Conservation (phyloP, 2,329 filamentous ascomycete genomes). For the Cladosporium sp. region DNA sequence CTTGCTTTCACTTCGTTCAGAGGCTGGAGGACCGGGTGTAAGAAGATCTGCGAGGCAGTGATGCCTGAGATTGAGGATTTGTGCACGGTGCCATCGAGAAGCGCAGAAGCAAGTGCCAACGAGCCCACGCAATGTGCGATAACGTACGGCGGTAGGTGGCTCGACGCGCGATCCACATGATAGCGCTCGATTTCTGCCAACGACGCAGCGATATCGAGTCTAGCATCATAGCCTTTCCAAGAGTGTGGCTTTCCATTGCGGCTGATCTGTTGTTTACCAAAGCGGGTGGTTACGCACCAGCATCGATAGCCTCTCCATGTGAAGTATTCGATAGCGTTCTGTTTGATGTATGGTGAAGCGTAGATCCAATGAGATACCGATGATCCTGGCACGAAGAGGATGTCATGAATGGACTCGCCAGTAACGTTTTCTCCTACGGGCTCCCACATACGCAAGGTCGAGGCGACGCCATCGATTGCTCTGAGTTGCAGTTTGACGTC, state of each 20-base stretch:
- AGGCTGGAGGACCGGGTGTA: background rate
- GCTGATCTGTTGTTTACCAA: slow-evolving; percentile 39
- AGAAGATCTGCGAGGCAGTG: slow-evolving; percentile 49
- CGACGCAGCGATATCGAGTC: slow-evolving; percentile 56
- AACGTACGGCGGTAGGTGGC: slow-evolving; percentile 47
- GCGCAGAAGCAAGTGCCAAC: slow-evolving; percentile 54
- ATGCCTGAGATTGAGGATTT: slow-evolving; percentile 55
- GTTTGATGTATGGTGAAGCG: slow-evolving; percentile 58
- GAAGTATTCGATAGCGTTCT: slow-evolving; percentile 62
- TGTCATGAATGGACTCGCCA: slow-evolving; percentile 38
- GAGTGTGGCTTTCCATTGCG: slow-evolving; percentile 37
- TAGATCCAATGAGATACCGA: slow-evolving; percentile 62
- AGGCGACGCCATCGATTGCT: slow-evolving; percentile 51
- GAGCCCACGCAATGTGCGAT: slow-evolving; percentile 62
- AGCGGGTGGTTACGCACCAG: slow-evolving; percentile 56
- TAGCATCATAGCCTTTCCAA: slow-evolving; percentile 58
- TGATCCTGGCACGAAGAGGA: slow-evolving; percentile 61
- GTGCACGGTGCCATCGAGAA: slow-evolving; percentile 60
- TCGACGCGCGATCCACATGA: slow-evolving; percentile 7
- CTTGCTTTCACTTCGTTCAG: slow-evolving; percentile 41
- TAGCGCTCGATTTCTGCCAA: slow-evolving; percentile 49
- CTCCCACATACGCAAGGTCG: slow-evolving; percentile 56
- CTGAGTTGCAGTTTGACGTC: slow-evolving; percentile 28
- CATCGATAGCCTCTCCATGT: slow-evolving; percentile 57
- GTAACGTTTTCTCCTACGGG: slow-evolving; percentile 25